A percentile compares a stretch with the other conserved stretches of the same genome.
Evolutionary conservation across 768 basidiomycete species (phyloP).

Genomic region (Tylopilus rubrobrunneus): DNA sequence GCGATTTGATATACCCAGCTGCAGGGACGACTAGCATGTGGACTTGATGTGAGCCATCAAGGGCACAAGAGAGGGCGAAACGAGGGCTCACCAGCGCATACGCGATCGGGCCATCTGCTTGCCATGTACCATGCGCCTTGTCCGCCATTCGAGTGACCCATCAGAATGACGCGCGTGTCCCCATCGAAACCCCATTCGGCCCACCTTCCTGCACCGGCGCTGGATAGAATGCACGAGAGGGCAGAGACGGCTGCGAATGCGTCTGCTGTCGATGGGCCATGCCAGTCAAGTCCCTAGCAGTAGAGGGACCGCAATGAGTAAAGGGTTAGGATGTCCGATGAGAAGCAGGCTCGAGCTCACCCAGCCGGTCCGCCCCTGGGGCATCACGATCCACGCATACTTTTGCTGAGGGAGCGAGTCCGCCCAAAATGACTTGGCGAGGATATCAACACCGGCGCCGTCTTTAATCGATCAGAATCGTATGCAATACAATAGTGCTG

Average conservation of each 20-base stretch:
- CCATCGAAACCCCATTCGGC: conserved; percentile 36
- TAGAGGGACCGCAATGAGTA: not conserved
- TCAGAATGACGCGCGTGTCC: conserved; percentile 51
- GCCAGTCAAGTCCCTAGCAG: conserved; percentile 85
- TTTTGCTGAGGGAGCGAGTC: conserved; percentile 56
- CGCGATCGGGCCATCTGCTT: conserved; percentile 71
- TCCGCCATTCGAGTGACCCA: conserved; percentile 93
- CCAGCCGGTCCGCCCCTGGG: conserved; percentile 84
- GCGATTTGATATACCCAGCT: conserved; percentile 82
- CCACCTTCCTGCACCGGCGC: conserved; percentile 33
- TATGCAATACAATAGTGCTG: not conserved
- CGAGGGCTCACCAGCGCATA: conserved; percentile 50
- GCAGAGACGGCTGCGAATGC: conserved; percentile 62
- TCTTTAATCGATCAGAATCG: conserved; percentile 41
- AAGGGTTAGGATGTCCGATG: not conserved
- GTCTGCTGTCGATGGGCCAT: conserved; percentile 74
- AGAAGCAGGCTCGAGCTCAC: conserved; percentile 33
- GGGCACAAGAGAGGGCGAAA: not conserved
- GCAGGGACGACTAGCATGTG: conserved; percentile 61
- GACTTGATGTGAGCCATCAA: not conserved
- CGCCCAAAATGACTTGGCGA: conserved; percentile 53
- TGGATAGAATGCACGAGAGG: conserved; percentile 44
- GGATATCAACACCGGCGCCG: conserved; percentile 81
- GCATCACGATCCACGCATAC: conserved; percentile 73
- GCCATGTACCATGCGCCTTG: conserved; percentile 85